Evolutionary conservation across 441 rosid species (phyloP).

Genomic region (California macrophylla): DNA sequence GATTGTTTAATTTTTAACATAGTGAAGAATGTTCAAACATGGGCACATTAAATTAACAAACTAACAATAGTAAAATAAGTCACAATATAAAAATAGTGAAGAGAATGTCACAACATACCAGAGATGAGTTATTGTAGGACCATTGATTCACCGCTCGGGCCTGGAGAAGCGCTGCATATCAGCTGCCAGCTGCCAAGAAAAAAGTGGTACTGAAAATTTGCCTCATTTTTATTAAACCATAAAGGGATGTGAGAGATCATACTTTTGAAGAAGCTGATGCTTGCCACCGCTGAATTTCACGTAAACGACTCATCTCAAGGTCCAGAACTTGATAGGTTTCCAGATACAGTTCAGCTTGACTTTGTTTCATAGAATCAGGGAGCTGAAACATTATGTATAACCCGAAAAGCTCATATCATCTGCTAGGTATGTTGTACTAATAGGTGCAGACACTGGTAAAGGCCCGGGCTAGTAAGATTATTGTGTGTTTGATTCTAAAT

Average conservation of each 20-base stretch:
- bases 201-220: constrained; percentile 13
- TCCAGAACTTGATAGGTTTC: constrained; percentile 99
- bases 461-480: not conserved
- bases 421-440: not conserved
- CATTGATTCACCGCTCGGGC: constrained; percentile 94
- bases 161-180: constrained; percentile 99
- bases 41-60: constrained; percentile 10
- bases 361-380: constrained; percentile 97
- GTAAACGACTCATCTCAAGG: constrained; percentile 95
- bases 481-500: not conserved
- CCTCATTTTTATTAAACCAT: not conserved
- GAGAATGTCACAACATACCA: constrained; percentile 40
- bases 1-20: not conserved
- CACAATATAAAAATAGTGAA: constrained; percentile 9
- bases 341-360: constrained; percentile 91
- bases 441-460: not conserved
- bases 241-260: constrained; percentile 18
- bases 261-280: constrained; percentile 91
- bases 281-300: constrained; percentile 98
- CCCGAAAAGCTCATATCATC: not conserved
- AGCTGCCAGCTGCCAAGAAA: constrained; percentile 76
- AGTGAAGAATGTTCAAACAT: constrained; percentile 10
- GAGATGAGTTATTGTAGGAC: constrained; percentile 90
- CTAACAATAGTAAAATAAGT: not conserved
- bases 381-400: constrained; percentile 50